phyloP scores from a whole-genome alignment of 2,329 filamentous ascomycete species.

The Ilyonectria sp. region DNA sequence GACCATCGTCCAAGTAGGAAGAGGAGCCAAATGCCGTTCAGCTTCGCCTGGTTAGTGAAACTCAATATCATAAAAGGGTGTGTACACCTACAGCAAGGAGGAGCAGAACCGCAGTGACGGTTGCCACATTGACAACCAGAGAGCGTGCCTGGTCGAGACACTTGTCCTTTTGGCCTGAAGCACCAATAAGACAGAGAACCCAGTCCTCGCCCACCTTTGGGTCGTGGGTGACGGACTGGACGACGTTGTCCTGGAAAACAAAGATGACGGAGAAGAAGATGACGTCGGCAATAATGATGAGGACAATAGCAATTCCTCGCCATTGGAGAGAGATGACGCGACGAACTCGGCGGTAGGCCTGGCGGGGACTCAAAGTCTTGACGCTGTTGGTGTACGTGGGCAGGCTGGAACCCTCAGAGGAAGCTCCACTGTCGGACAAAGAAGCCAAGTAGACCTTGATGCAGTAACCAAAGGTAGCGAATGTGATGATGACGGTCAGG shows the following conservation, averaged over 20 bases:
- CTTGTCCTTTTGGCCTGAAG: constrained; percentile 70
- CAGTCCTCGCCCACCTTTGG: constrained; percentile 72
- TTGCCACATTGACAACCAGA: constrained; percentile 81
- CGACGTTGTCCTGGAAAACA: constrained; percentile 85
- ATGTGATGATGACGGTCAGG: constrained; percentile 83
- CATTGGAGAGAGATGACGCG: constrained; percentile 94
- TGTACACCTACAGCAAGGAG: constrained; percentile 78
- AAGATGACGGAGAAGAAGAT: constrained; percentile 96
- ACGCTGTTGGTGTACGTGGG: constrained; percentile 81
- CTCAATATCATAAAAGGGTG: background rate
- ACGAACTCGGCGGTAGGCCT: constrained; percentile 88
- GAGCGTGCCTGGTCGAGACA: constrained; percentile 74
- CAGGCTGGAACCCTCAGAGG: constrained; percentile 80
- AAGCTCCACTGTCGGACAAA: constrained; percentile 79
- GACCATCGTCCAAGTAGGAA: constrained; percentile 85
- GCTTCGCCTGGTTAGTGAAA: constrained; percentile 58
- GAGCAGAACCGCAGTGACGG: constrained; percentile 85
- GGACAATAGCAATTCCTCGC: constrained; percentile 90
- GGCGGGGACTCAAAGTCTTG: constrained; percentile 83
- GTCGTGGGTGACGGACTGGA: constrained; percentile 71
- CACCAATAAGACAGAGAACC: constrained; percentile 78
- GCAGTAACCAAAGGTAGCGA: constrained; percentile 91
- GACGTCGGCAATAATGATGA: constrained; percentile 91
- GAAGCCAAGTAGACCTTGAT: constrained; percentile 94
- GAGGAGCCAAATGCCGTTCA: constrained; percentile 89